Base-by-base conservation (phyloP, 2,329 filamentous ascomycete genomes). In the Diaporthe sp. region DNA sequence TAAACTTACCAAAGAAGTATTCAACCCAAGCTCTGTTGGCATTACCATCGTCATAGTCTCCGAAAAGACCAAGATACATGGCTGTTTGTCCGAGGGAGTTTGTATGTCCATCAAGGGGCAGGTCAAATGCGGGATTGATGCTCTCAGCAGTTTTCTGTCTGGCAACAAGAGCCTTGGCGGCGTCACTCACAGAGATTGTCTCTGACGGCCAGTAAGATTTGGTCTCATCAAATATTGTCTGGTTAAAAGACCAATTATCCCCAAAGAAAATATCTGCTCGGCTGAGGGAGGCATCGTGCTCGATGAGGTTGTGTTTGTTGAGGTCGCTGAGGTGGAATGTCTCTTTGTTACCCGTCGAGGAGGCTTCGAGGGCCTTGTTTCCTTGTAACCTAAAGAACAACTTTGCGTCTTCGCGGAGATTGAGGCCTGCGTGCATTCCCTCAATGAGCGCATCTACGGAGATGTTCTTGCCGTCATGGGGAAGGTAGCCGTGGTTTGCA, bases 401-500 rank as follows among this genome's bases (percentile, higher is more conserved):
- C 62, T 67, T 67, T 28, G 62, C 62, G 6, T 67, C 62, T 22
- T 67, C 62, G 22, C 62, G 62, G 22, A 67, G 62, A 28, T 67
- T 67, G 22, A 67, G 25, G 5, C 44, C 62, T 22, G 62, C 44
- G 12, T 67, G 28, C 44, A 67, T 67, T 17, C 44, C 44, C 62
- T 67, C 62, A n/a, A 67, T 67, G 10, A 74, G 72, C 13, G n/a
- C 34, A 37, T 51, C 59, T 8, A 57, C 53, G 8, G 59, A 57
- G 19, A 74, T 68, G n/a, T 74, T 74, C n/a, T 34, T 39, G 25
- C 72, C 72, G 15, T 74, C 51, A 8, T 7, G 49, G n/a, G 37
- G 37, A 28, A 74, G 42, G 39, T 57, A 74, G 12, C 62, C 72
- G 28, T 74, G 72, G 28, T 74, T 74, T 17, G 72, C 72, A 12